These are phyloP conservation scores for Blastocrithidia nonstop DNA, from an alignment of 208 protist species.

Conservation along the genomic window DNA sequence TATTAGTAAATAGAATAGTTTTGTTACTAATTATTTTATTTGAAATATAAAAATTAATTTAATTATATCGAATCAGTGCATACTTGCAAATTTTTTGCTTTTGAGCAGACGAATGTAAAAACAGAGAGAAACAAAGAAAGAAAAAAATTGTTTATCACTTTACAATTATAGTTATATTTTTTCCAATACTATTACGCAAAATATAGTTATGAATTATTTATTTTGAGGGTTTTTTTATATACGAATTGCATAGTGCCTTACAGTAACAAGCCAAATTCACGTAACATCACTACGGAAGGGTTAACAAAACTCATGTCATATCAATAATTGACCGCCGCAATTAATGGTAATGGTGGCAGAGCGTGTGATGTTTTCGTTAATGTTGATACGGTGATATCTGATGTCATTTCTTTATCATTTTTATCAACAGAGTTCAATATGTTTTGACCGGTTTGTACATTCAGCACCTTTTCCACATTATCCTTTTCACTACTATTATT, in stretches of 20 bases:
- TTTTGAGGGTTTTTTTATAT: neutral
- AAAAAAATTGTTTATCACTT: too few species aligned
- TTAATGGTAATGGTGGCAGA: conserved; percentile 40
- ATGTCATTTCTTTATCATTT: conserved; percentile 1
- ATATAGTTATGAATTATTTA: neutral
- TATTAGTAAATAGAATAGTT: too few species aligned
- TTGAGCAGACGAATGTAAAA: neutral
- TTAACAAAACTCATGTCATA: conserved; percentile 85
- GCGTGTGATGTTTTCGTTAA: neutral
- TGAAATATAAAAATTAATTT: too few species aligned
- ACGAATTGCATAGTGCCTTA: conserved; percentile 14
- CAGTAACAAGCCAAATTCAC: conserved; percentile 67
- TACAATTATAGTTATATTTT: too few species aligned
- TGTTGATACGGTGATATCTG: neutral
- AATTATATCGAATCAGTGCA: too few species aligned
- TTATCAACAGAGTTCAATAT: too few species aligned
- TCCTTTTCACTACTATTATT: too few species aligned
- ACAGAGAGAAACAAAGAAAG: conserved; percentile 2
- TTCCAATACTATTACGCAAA: neutral
- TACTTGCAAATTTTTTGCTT: too few species aligned
- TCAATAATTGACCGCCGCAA: conserved; percentile 88
- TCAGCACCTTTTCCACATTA: neutral
- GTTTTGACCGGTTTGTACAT: neutral
- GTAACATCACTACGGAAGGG: conserved; percentile 60
- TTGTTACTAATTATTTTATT: too few species aligned